Base-by-base conservation (phyloP, 2,329 filamentous ascomycete genomes). In the Geosmithia flava region DNA sequence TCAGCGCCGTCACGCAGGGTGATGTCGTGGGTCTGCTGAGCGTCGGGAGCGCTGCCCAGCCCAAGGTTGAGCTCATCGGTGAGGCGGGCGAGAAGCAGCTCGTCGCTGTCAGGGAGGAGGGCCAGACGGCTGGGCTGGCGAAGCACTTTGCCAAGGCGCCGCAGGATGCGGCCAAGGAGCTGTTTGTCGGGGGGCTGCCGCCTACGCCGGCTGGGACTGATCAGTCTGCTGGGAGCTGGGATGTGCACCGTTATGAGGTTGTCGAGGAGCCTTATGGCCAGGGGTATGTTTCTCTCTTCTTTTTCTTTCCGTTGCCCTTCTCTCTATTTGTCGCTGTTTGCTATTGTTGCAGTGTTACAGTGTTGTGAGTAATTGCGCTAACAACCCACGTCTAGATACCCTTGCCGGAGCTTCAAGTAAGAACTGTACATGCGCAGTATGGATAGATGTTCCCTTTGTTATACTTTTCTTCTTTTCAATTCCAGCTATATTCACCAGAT, bases 21-120 rank as follows among this genome's bases (percentile, higher is more conserved):
- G 86, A 97, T 65, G 82, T 88, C 47, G 93, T 93, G 20, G 85
- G 84, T 42, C 78, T 98, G 57, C 74, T 98, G 62, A 82, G 76
- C 27, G 81, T 97, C 43, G 93, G 93, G 55, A 95, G 84, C 68
- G 84, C 83, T 49, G 83, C 80, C 11, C 72, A 71, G 45, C 91
- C 93, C 33, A 91, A 88, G 70, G 81, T 87, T 53, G 87, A 95
- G 59, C 77, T 91, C 61, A 76, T 95, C 50, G 74, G 74, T 53
- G 89, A 61, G 72, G 67, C 63, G 17, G 69, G 78, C 59, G 65
- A 64, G 60, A 69, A 77, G 86, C 72, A 71, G 51, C 71, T 98
- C 53, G 83, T 93, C 40, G 79, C 79, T 27, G 83, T 85, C 27
- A 80, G 84, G 70, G 74, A 90, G 62, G 78, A 88, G 60, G 87